These are phyloP conservation scores for Penicillium pulvis DNA, from an alignment of 495 filamentous ascomycete species.

Conservation along the genomic window DNA sequence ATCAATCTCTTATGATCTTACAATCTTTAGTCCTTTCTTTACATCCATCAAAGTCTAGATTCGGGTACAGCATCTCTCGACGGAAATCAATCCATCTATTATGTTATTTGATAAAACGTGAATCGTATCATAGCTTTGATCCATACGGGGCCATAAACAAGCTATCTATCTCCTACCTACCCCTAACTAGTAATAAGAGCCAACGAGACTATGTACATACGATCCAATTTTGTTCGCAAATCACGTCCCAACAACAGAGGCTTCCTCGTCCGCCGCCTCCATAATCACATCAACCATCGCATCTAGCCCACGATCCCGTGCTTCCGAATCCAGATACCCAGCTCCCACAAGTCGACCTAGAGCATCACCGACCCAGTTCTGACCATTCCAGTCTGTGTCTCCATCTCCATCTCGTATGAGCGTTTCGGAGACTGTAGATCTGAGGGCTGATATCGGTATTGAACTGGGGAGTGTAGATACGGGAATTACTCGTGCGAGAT, in stretches of 20 bases:
- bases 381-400: slow-evolving; percentile 29
- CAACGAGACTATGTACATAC: too few relatives aligned
- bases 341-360: slow-evolving; percentile 18
- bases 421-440: slow-evolving; percentile 11
- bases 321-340: slow-evolving; percentile 18
- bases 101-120: too few relatives aligned
- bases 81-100: not conserved
- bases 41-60: not conserved
- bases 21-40: not conserved
- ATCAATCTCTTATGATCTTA: not conserved
- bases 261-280: slow-evolving; percentile 29
- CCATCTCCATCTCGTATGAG: slow-evolving; percentile 5
- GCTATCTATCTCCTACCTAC: too few relatives aligned
- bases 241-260: not conserved
- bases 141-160: too few relatives aligned
- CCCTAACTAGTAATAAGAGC: too few relatives aligned
- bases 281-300: slow-evolving; percentile 29
- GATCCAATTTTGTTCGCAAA: too few relatives aligned
- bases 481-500: slow-evolving; percentile 15
- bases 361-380: slow-evolving; percentile 32
- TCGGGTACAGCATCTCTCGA: not conserved
- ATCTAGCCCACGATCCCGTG: slow-evolving; percentile 20
- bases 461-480: slow-evolving; percentile 11
- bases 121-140: too few relatives aligned
- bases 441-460: slow-evolving; percentile 5